These are phyloP conservation scores for Magnolia changhungtana DNA, from an alignment of 164 flowering plant species.

Conservation along the genomic window DNA sequence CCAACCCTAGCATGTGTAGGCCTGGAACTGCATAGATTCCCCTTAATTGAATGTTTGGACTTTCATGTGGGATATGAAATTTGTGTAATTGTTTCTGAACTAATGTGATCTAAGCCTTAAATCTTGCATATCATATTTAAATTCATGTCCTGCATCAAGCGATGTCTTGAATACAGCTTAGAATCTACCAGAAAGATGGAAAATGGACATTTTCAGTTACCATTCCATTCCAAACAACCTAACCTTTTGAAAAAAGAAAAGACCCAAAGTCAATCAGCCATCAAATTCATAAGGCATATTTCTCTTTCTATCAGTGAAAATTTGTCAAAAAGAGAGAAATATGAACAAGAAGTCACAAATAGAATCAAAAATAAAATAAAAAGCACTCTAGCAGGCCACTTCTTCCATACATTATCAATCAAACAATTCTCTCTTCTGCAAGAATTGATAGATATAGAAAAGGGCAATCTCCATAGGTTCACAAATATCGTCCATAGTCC, in stretches of 20 bases:
- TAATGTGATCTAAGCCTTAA: too few species aligned
- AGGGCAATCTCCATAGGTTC: not conserved
- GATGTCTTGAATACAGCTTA: not conserved
- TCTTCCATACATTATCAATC: too few species aligned
- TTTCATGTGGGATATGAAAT: too few species aligned
- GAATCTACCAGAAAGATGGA: not conserved
- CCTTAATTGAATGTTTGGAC: too few species aligned
- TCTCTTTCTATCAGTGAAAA: not conserved
- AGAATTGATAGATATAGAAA: not conserved
- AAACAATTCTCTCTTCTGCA: not conserved
- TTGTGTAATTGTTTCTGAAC: too few species aligned
- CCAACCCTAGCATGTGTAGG: too few species aligned
- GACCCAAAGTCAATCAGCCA: not conserved
- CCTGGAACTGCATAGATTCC: too few species aligned
- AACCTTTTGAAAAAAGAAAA: not conserved
- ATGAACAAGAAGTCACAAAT: not conserved
- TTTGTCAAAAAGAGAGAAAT: not conserved
- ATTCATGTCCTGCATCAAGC: too few species aligned
- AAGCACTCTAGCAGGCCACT: not conserved
- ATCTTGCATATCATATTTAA: too few species aligned
- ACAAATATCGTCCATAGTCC: not conserved
- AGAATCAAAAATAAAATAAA: too few species aligned
- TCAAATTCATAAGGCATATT: not conserved
- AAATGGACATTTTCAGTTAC: not conserved
- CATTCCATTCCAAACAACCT: not conserved